Conservation (phyloP, 495 filamentous ascomycete species). For the Trichocladium uniseriatum region DNA sequence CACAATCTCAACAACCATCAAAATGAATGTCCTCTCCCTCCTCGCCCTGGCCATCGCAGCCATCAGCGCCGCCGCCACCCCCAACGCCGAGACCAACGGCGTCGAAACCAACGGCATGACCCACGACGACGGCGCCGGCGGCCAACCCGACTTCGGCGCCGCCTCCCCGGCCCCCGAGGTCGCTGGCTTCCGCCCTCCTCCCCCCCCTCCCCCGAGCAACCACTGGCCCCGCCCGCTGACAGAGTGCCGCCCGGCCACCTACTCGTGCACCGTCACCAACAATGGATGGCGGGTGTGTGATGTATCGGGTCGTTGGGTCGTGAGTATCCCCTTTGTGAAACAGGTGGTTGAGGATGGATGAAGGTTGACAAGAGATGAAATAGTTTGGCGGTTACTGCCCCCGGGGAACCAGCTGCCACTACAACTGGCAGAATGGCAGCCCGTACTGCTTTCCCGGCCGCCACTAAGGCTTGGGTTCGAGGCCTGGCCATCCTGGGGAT, state of each 20-base stretch:
- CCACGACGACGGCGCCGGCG: not conserved
- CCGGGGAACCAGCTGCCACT: constrained; percentile 17
- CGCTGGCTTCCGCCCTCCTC: not conserved
- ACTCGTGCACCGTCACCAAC: not conserved
- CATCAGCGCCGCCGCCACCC: constrained; percentile 10
- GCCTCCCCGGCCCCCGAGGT: too few species aligned
- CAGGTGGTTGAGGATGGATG: too few species aligned
- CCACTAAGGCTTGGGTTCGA: not conserved
- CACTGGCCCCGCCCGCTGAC: not conserved
- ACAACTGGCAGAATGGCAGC: constrained; percentile 17
- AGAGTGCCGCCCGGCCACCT: constrained; percentile 1
- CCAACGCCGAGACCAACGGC: not conserved
- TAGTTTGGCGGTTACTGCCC: constrained; percentile 18
- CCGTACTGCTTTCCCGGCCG: constrained; percentile 22
- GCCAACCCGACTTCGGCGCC: not conserved
- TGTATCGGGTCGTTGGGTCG: constrained; percentile 16
- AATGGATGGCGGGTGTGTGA: constrained; percentile 26
- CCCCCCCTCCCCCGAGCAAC: not conserved
- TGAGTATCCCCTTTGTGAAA: too few species aligned
- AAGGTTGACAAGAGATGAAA: not conserved
- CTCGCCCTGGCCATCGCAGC: constrained; percentile 14
- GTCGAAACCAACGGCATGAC: not conserved
- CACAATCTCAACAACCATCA: not conserved
- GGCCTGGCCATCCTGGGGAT: too few species aligned
- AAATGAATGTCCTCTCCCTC: constrained; percentile 21